These are phyloP conservation scores for Pythium rhizo-oryzae DNA, from an alignment of 352 stramenopile species.

Conservation along the genomic window DNA sequence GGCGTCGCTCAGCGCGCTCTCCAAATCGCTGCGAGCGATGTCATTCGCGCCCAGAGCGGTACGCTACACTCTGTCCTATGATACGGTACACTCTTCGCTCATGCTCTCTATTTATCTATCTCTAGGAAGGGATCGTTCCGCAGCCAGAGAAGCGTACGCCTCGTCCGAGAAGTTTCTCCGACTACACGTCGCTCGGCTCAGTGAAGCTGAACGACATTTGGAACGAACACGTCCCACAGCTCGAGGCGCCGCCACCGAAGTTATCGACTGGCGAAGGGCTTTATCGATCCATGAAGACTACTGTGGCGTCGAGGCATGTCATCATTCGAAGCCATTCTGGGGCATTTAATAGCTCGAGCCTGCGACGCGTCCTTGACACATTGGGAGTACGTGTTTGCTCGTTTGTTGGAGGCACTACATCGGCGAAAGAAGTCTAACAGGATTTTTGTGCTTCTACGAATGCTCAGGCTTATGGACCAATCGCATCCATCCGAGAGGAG, in stretches of 20 bases:
- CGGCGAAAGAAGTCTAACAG: background rate
- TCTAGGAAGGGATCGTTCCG: conserved; percentile 12
- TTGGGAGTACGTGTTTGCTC: conserved; percentile 49
- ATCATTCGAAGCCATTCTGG: conserved; percentile 49
- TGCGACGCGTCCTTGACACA: conserved; percentile 49
- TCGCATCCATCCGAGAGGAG: conserved; percentile 53
- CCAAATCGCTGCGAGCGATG: conserved; percentile 55
- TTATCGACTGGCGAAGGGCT: conserved; percentile 36
- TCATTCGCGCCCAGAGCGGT: conserved; percentile 32
- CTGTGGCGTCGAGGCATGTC: conserved; percentile 66
- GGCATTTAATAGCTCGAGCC: conserved; percentile 38
- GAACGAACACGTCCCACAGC: conserved; percentile 22
- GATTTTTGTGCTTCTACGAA: background rate
- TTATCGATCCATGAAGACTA: conserved; percentile 57
- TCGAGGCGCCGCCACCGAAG: background rate
- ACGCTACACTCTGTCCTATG: background rate
- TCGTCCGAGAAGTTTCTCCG: conserved; percentile 65
- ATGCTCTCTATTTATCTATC: background rate
- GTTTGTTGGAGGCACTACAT: background rate
- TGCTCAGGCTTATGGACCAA: conserved; percentile 57
- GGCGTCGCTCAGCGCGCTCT: conserved; percentile 39
- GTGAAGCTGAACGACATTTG: conserved; percentile 32
- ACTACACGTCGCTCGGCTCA: conserved; percentile 55
- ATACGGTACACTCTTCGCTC: background rate
- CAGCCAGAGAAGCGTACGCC: conserved; percentile 18